A percentile compares a stretch with the other conserved stretches of the same genome.
Conservation (phyloP, 768 basidiomycete genomes). For the Amanita muscaria region DNA sequence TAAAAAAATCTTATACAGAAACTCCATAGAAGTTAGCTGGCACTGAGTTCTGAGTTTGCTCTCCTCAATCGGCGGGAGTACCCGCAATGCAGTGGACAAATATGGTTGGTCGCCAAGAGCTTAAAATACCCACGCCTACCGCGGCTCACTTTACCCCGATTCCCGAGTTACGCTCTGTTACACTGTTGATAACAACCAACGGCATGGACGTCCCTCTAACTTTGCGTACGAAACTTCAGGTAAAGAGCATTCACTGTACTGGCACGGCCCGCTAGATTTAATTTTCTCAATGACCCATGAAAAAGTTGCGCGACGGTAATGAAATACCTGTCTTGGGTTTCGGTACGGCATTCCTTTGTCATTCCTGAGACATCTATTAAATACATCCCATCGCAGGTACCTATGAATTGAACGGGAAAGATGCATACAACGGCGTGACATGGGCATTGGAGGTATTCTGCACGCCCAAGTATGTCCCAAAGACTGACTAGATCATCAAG, state of each 20-base stretch:
- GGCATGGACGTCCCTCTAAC: not conserved
- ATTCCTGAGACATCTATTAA: no score
- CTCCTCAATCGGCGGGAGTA: no score
- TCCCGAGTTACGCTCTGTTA: not conserved
- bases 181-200: constrained; percentile 1
- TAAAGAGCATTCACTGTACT: constrained; percentile 2
- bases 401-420: constrained; percentile 53
- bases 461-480: constrained; percentile 6
- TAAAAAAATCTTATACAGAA: no score
- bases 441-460: constrained; percentile 51
- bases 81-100: no score
- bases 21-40: no score
- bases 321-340: not conserved
- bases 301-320: not conserved
- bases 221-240: constrained; percentile 4
- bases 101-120: no score
- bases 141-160: not conserved
- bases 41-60: no score
- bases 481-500: constrained; percentile 21
- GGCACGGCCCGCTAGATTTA: not conserved
- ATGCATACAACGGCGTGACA: constrained; percentile 46
- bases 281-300: not conserved
- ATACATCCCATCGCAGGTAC: constrained; percentile 29
- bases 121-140: no score
- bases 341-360: no score